phyloP scores from a whole-genome alignment of 441 rosid species.

The Corymbia citriodora region DNA sequence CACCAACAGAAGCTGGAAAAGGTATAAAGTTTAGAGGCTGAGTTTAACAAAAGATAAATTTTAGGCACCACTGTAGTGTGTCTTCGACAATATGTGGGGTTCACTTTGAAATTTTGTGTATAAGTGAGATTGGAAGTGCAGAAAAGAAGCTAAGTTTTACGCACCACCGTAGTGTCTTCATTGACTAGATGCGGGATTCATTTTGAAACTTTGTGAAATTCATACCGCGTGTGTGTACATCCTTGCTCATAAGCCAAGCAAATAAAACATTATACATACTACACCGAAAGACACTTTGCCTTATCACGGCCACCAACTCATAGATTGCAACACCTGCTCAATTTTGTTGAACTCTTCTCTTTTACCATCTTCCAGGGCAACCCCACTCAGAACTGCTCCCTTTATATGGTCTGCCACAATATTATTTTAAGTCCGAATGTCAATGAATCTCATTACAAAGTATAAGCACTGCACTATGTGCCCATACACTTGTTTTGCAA shows the following conservation, averaged over 20 bases:
- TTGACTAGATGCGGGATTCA: not conserved
- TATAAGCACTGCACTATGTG: not conserved
- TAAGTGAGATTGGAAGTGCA: not conserved
- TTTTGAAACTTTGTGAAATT: not conserved
- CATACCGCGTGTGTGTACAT: not conserved
- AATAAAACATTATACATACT: not conserved
- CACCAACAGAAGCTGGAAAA: not conserved
- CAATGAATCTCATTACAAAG: not conserved
- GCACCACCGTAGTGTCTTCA: not conserved
- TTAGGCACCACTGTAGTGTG: not conserved
- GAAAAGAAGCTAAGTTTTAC: not conserved
- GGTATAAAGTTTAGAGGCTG: not conserved
- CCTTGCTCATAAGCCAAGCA: not conserved
- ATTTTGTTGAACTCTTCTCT: constrained; percentile 78
- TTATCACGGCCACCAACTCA: not conserved
- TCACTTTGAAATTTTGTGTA: not conserved
- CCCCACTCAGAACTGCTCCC: constrained; percentile 87
- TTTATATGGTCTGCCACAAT: constrained; percentile 48
- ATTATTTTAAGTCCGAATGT: not conserved
- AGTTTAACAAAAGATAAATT: not conserved
- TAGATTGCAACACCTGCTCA: constrained; percentile 51
- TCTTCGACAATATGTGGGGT: not conserved
- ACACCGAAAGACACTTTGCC: not conserved
- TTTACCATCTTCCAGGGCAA: constrained; percentile 74
- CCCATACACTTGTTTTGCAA: not conserved